A percentile compares a stretch with the other conserved stretches of the same genome.
These are phyloP conservation scores for Cenchrus fungigraminus DNA, from an alignment of 176 grass and related monocot genomes.

Conservation along the genomic window DNA sequence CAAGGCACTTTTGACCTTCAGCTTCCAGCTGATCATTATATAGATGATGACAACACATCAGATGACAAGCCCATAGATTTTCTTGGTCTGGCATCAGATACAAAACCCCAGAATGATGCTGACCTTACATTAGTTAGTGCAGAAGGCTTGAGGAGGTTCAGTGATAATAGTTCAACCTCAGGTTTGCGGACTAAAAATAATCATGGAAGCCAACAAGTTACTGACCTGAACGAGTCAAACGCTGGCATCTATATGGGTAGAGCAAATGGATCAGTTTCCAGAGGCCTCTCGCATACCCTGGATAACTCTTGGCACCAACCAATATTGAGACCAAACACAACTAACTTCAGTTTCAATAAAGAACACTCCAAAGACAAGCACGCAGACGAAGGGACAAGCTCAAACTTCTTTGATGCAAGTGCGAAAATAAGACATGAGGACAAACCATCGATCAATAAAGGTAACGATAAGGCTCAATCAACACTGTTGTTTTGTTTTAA, in stretches of 20 bases:
- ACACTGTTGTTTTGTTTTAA: neutral
- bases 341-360: slow-evolving; percentile 59
- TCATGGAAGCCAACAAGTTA: slow-evolving; percentile 25
- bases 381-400: slow-evolving; percentile 59
- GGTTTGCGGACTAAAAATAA: slow-evolving; percentile 40
- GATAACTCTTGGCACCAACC: slow-evolving; percentile 41
- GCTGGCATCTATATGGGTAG: slow-evolving; percentile 38
- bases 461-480: slow-evolving; percentile 52
- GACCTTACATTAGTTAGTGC: slow-evolving; percentile 40
- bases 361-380: slow-evolving; percentile 51
- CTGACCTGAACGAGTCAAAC: slow-evolving; percentile 73
- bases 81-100: slow-evolving; percentile 43
- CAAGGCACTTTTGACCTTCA: slow-evolving; percentile 63
- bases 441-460: slow-evolving; percentile 49
- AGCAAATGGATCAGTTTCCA: slow-evolving; percentile 38
- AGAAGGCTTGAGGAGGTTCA: slow-evolving; percentile 32
- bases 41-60: slow-evolving; percentile 58
- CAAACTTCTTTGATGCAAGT: slow-evolving; percentile 57
- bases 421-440: slow-evolving; percentile 49
- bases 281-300: slow-evolving; percentile 28
- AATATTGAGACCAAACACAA: slow-evolving; percentile 44
- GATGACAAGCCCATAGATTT: slow-evolving; percentile 50
- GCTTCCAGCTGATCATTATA: slow-evolving; percentile 61
- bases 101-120: slow-evolving; percentile 39
- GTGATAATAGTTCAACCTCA: slow-evolving; percentile 44